Evolutionary conservation across 208 protist species (phyloP).

Genomic region (Trypanosoma platydactyli): DNA sequence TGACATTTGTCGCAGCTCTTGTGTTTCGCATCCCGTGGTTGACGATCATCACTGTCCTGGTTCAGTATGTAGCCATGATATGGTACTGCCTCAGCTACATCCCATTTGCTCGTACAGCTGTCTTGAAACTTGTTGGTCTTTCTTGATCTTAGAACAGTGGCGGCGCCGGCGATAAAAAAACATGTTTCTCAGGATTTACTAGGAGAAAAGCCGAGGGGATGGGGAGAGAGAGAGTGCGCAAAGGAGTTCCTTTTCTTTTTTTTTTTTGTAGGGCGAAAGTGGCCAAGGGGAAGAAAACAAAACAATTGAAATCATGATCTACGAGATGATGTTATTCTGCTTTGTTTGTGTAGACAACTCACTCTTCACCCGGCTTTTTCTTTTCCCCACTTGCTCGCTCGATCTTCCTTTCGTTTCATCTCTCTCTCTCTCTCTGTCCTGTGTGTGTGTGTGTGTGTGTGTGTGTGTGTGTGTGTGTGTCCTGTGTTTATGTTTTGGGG

Average conservation of each 20-base stretch:
- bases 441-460: neutral
- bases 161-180: too few species aligned
- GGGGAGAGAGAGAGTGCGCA: too few species aligned
- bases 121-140: conserved; percentile 22
- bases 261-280: too few species aligned
- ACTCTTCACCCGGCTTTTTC: neutral
- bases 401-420: neutral
- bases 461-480: neutral
- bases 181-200: neutral
- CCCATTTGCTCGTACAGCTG: conserved; percentile 56
- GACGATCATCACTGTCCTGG: conserved; percentile 50
- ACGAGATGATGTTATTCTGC: neutral
- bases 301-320: too few species aligned
- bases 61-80: conserved; percentile 71
- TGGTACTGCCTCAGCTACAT: conserved; percentile 80
- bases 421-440: conserved; percentile 1
- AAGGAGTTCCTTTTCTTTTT: too few species aligned
- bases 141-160: neutral
- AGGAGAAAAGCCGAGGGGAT: neutral
- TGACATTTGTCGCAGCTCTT: conserved; percentile 64
- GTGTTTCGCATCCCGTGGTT: conserved; percentile 39
- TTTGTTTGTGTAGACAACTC: neutral
- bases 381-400: neutral
- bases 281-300: too few species aligned
- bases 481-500: neutral